A percentile compares a stretch with the other conserved stretches of the same genome.
Evolutionary conservation across 768 basidiomycete species (phyloP).

Genomic region (Panaeolus papilionaceus): DNA sequence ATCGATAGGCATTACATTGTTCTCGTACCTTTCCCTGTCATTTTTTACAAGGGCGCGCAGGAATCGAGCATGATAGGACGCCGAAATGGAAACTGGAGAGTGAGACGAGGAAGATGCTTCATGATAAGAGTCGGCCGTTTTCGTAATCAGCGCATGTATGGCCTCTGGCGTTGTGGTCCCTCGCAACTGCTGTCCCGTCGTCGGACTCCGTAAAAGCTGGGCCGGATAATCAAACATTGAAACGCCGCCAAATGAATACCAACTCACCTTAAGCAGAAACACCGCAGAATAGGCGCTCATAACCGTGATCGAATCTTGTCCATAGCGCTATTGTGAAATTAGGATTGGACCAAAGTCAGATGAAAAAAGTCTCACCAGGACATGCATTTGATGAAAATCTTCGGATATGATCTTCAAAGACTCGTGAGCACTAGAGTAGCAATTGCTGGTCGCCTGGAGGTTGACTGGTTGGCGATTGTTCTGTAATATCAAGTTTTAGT

Average conservation of each 20-base stretch:
- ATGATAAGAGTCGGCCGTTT: conserved; percentile 80
- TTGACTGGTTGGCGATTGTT: conserved; percentile 65
- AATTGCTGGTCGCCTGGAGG: conserved; percentile 70
- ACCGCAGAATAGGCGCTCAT: conserved; percentile 91
- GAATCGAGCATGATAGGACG: conserved; percentile 83
- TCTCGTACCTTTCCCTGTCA: conserved; percentile 63
- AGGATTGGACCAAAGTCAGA: conserved; percentile 19
- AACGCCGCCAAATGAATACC: conserved; percentile 21
- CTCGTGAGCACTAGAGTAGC: conserved; percentile 76
- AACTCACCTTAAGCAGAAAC: conserved; percentile 72
- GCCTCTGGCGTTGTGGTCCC: conserved; percentile 60
- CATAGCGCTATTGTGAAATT: conserved; percentile 63
- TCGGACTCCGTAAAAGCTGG: conserved; percentile 73
- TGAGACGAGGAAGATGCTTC: conserved; percentile 66
- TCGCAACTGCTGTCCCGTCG: conserved; percentile 54
- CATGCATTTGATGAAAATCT: conserved; percentile 75
- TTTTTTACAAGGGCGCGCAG: conserved; percentile 70
- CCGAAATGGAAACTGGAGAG: conserved; percentile 61
- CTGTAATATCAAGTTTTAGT: conserved; percentile 37
- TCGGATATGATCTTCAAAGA: conserved; percentile 74
- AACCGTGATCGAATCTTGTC: conserved; percentile 83
- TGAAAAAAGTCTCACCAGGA: conserved; percentile 58
- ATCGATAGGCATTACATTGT: conserved; percentile 56
- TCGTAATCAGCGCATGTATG: conserved; percentile 67
- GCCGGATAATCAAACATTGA: conserved; percentile 12